Evolutionary conservation across 1,284 basidiomycete genomes (phyloP).

Genomic region (Melanopsichium pennsylvanicum): DNA sequence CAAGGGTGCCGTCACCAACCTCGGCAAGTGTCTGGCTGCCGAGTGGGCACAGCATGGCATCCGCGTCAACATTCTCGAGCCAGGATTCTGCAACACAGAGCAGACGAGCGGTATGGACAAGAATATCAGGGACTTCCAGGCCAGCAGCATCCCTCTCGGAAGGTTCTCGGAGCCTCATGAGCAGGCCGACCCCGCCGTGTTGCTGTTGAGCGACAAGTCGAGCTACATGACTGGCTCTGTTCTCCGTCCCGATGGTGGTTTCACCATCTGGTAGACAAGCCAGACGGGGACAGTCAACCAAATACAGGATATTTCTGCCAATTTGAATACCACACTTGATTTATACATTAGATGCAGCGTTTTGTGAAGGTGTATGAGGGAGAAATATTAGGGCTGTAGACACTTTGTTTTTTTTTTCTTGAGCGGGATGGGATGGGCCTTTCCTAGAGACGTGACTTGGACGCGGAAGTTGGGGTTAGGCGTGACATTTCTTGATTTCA

Average conservation of each 20-base stretch:
- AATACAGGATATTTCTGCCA: too few relatives aligned
- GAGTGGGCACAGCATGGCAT: conserved; percentile 65
- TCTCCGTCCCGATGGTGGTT: conserved; percentile 62
- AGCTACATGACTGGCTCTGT: conserved; percentile 60
- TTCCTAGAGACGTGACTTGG: too few relatives aligned
- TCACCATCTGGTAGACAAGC: conserved; percentile 60
- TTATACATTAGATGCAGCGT: too few relatives aligned
- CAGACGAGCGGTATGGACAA: conserved; percentile 65
- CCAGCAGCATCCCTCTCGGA: conserved; percentile 59
- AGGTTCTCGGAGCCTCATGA: conserved; percentile 65
- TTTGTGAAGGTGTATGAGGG: too few relatives aligned
- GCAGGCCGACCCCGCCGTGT: conserved; percentile 62
- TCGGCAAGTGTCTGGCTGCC: conserved; percentile 65
- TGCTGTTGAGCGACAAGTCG: conserved; percentile 63
- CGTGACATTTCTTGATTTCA: too few relatives aligned
- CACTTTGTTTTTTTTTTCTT: too few relatives aligned
- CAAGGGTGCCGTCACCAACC: conserved; percentile 65
- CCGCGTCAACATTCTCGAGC: conserved; percentile 65
- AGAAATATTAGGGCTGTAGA: too few relatives aligned
- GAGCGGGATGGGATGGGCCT: too few relatives aligned
- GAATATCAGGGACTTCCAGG: conserved; percentile 64
- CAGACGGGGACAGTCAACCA: background rate
- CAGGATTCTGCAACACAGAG: conserved; percentile 65
- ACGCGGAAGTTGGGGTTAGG: too few relatives aligned
- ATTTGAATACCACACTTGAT: too few relatives aligned